Conservation (phyloP, 2,329 filamentous ascomycete genomes). For the Metarhizium rileyi region DNA sequence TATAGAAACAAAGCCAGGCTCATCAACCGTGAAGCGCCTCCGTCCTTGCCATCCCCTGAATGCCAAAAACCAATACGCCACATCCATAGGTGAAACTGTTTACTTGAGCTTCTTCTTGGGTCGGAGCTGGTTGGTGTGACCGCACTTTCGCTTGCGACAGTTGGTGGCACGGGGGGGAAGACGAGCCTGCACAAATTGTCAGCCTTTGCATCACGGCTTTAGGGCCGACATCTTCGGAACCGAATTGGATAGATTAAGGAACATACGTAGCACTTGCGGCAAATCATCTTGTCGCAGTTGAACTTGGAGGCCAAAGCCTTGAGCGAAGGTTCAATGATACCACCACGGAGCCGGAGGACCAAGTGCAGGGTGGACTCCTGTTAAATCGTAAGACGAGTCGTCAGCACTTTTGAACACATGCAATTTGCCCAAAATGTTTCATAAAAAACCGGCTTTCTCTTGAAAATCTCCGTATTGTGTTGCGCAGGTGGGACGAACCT, state of each 20-base stretch:
- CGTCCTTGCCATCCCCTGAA: slow-evolving; percentile 27
- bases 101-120: slow-evolving; percentile 99
- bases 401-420: too few relatives aligned
- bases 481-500: slow-evolving; percentile 48
- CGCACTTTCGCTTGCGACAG: slow-evolving; percentile 99
- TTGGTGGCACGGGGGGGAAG: slow-evolving; percentile 98
- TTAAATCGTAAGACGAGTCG: slow-evolving; percentile 6
- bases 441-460: not conserved
- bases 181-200: slow-evolving; percentile 46
- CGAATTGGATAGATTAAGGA: not conserved
- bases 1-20: slow-evolving; percentile 30
- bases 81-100: slow-evolving; percentile 30
- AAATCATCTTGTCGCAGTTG: slow-evolving; percentile 99
- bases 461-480: not conserved
- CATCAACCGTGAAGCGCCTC: slow-evolving; percentile 25
- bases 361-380: slow-evolving; percentile 97
- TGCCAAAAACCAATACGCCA: slow-evolving; percentile 36
- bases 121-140: slow-evolving; percentile 99
- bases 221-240: not conserved
- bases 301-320: slow-evolving; percentile 98
- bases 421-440: too few relatives aligned
- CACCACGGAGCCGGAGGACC: slow-evolving; percentile 97
- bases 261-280: slow-evolving; percentile 99
- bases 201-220: slow-evolving; percentile 2
- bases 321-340: slow-evolving; percentile 97